phyloP scores from a whole-genome alignment of 176 grass and related monocot species.

The Metroxylon sagu region DNA sequence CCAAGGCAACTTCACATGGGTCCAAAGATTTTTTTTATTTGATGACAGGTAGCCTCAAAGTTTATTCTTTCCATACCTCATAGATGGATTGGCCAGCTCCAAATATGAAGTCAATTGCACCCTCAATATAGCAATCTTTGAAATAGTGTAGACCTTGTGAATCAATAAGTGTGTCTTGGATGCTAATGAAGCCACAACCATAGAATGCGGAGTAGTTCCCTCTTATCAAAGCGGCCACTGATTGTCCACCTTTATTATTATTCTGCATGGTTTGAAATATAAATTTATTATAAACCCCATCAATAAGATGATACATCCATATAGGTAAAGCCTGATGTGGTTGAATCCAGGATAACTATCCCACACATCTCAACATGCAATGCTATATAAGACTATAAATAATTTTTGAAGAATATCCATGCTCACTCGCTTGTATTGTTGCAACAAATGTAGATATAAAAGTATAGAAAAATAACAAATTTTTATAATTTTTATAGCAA shows the following conservation, averaged over 20 bases:
- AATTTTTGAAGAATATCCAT: too few species aligned
- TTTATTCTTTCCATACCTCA: slow-evolving; percentile 19
- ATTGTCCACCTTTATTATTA: slow-evolving; percentile 10
- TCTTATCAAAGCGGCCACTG: slow-evolving; percentile 42
- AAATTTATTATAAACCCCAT: background rate
- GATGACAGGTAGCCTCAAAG: too few species aligned
- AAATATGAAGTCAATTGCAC: slow-evolving; percentile 72
- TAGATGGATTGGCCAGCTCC: slow-evolving; percentile 54
- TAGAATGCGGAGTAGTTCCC: slow-evolving; percentile 57
- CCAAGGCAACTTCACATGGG: too few species aligned
- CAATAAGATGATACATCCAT: background rate
- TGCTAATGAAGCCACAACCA: slow-evolving; percentile 44
- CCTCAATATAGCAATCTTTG: slow-evolving; percentile 48
- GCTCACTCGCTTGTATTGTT: too few species aligned
- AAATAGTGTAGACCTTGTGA: slow-evolving; percentile 56
- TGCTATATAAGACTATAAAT: too few species aligned
- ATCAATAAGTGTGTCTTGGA: slow-evolving; percentile 73
- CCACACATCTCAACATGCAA: too few species aligned
- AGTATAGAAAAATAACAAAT: background rate
- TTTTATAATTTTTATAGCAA: background rate
- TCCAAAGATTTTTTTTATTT: too few species aligned
- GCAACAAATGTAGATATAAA: too few species aligned
- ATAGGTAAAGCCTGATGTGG: background rate
- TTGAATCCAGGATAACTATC: too few species aligned
- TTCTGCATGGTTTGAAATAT: slow-evolving; percentile 46